A percentile compares a stretch with the other conserved stretches of the same genome.
Evolutionary conservation across 1,284 basidiomycete species (phyloP).

Genomic region (Peniophora sp.): DNA sequence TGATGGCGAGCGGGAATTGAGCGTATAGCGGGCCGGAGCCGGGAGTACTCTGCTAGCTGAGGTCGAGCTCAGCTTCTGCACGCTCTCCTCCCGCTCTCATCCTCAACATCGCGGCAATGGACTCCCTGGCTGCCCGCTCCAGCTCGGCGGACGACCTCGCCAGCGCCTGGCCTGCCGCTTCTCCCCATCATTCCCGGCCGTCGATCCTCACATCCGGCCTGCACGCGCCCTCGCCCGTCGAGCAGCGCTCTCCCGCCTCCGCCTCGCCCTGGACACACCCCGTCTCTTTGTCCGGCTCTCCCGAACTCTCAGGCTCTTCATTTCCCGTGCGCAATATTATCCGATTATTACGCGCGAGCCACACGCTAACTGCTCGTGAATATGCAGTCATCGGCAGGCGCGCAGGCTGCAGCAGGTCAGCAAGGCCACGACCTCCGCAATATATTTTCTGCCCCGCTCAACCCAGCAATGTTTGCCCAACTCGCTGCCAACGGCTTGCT

Average conservation of each 20-base stretch:
- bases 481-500: conserved; percentile 53
- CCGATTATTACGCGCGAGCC: conserved; percentile 8
- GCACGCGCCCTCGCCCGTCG: too few relatives aligned
- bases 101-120: too few relatives aligned
- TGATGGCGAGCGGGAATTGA: too few relatives aligned
- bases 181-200: too few relatives aligned
- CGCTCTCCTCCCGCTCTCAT: too few relatives aligned
- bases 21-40: too few relatives aligned
- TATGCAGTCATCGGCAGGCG: conserved; percentile 11
- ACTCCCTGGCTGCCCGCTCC: too few relatives aligned
- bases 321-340: conserved; percentile 10
- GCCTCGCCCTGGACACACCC: conserved; percentile 33
- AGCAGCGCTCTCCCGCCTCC: conserved; percentile 19
- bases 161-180: too few relatives aligned
- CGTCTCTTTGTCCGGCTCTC: conserved; percentile 17
- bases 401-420: conserved; percentile 10
- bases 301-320: conserved; percentile 9
- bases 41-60: too few relatives aligned
- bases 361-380: conserved; percentile 3
- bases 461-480: conserved; percentile 49
- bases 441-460: conserved; percentile 49
- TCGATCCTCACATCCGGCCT: too few relatives aligned
- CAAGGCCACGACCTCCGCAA: conserved; percentile 40
- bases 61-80: too few relatives aligned
- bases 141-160: too few relatives aligned